phyloP scores from a whole-genome alignment of 306 rosid genomes.

The Quercus ilex region DNA sequence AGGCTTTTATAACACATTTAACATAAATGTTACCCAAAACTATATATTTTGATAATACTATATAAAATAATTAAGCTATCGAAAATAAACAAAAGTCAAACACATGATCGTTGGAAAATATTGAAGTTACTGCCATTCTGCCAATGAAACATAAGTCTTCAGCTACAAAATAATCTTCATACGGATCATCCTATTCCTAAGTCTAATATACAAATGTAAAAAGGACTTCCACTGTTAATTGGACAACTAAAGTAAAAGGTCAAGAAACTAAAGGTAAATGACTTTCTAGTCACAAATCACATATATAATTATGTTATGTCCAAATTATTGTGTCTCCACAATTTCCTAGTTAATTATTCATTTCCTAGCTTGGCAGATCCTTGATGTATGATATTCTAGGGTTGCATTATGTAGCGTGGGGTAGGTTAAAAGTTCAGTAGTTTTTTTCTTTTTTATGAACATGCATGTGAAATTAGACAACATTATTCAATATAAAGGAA shows the following conservation, averaged over 20 bases:
- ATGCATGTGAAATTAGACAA: neutral
- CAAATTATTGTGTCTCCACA: neutral
- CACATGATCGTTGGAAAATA: neutral
- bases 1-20: too few species aligned
- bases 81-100: too few species aligned
- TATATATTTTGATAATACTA: too few species aligned
- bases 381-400: constrained; percentile 3
- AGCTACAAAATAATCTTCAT: neutral
- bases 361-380: constrained; percentile 17
- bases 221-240: too few species aligned
- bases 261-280: constrained; percentile 7
- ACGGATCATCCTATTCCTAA: neutral
- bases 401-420: constrained; percentile 18
- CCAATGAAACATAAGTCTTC: neutral
- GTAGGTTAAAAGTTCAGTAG: constrained; percentile 13
- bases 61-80: too few species aligned
- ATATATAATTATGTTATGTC: neutral
- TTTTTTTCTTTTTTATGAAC: neutral
- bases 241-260: too few species aligned
- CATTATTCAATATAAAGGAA: neutral
- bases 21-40: too few species aligned
- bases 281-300: constrained; percentile 5
- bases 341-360: neutral
- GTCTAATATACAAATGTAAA: neutral
- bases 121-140: neutral